These are phyloP conservation scores for Fraxinus anomala DNA, from an alignment of 257 asterid genomes.

Conservation along the genomic window DNA sequence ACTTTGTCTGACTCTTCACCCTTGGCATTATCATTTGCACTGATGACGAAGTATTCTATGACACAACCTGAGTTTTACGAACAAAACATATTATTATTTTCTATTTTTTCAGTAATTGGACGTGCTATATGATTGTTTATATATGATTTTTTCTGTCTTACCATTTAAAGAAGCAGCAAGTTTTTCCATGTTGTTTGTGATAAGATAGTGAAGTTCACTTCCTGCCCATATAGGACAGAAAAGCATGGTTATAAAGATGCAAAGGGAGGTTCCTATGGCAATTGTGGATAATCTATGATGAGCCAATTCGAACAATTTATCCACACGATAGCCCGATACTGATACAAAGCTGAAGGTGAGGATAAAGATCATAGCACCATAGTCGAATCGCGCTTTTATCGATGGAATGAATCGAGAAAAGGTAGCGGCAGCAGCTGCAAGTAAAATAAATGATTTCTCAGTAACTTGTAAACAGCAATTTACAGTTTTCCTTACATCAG, in stretches of 20 bases:
- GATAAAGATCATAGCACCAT: conserved; percentile 79
- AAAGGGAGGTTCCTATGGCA: conserved; percentile 71
- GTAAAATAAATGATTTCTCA: background rate
- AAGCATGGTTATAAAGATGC: conserved; percentile 58
- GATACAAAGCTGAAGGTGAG: conserved; percentile 86
- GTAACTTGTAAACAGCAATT: conserved; percentile 3
- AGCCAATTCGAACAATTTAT: conserved; percentile 68
- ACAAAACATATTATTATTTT: background rate
- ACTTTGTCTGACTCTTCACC: conserved; percentile 36
- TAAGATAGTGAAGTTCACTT: conserved; percentile 64
- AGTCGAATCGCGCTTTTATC: conserved; percentile 70
- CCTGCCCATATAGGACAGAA: conserved; percentile 89
- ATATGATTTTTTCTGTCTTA: conserved; percentile 23
- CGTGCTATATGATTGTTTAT: background rate
- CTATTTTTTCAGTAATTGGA: background rate
- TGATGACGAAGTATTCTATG: conserved; percentile 45
- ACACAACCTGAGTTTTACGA: conserved; percentile 41
- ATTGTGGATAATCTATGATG: conserved; percentile 66
- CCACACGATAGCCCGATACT: conserved; percentile 83
- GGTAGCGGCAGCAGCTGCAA: conserved; percentile 80
- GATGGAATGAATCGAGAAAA: conserved; percentile 84
- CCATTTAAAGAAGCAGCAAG: conserved; percentile 83
- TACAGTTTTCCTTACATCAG: background rate
- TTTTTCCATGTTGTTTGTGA: conserved; percentile 57
- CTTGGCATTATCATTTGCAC: conserved; percentile 23